Conservation (phyloP, 192 early-diverging fungal genomes). For the Martensiomyces pterosporus region DNA sequence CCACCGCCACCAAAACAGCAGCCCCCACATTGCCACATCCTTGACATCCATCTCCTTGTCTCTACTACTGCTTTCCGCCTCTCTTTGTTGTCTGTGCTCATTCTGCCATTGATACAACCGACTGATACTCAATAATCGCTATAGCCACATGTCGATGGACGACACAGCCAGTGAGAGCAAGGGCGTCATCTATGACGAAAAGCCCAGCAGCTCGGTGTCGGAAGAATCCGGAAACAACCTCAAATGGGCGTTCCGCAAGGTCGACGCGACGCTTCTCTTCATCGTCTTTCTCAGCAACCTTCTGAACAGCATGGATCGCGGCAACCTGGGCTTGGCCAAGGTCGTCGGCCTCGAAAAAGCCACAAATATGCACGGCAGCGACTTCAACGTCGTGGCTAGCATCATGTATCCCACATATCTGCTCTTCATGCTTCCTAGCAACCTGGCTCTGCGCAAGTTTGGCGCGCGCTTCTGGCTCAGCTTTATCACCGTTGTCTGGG, state of each 20-base stretch:
- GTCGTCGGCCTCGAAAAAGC: slow-evolving; percentile 31
- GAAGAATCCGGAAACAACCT: no score
- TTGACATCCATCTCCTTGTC: no score
- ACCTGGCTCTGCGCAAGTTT: slow-evolving; percentile 40
- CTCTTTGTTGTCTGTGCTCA: no score
- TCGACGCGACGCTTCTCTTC: slow-evolving; percentile 33
- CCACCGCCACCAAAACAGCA: no score
- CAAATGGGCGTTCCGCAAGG: slow-evolving; percentile 38
- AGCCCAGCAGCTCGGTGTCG: no score
- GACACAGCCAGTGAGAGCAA: no score
- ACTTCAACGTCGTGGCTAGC: slow-evolving; percentile 41
- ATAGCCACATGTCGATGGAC: no score
- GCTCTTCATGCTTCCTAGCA: slow-evolving; percentile 41
- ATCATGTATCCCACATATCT: slow-evolving; percentile 46
- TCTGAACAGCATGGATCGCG: slow-evolving; percentile 45
- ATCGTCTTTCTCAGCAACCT: slow-evolving; percentile 40
- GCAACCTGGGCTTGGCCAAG: slow-evolving; percentile 37
- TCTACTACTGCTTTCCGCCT: no score
- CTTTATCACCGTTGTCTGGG: slow-evolving; percentile 43
- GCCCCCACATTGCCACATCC: no score
- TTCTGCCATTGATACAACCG: no score
- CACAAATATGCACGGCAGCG: slow-evolving; percentile 24
- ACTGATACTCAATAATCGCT: no score
- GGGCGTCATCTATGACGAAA: no score
- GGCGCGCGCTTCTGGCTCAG: slow-evolving; percentile 44